phyloP scores from a whole-genome alignment of 2,329 filamentous ascomycete species.

The Monosporascus sp. region DNA sequence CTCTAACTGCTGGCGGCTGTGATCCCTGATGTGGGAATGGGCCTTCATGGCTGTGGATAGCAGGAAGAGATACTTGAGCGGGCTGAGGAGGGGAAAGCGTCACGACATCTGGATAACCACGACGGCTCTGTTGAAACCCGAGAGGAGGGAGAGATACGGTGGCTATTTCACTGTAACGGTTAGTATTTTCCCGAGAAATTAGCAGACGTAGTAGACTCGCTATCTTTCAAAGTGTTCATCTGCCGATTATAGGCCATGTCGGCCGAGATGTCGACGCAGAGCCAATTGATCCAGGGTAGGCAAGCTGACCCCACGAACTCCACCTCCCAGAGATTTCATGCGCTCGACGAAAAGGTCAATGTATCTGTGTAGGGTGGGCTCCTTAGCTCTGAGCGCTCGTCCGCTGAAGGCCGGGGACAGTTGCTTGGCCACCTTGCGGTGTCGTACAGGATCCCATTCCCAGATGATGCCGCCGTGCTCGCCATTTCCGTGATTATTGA shows the following conservation, averaged over 20 bases:
- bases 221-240: constrained; percentile 12
- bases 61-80: constrained; percentile 7
- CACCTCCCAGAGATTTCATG: constrained; percentile 8
- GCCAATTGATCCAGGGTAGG: constrained; percentile 15
- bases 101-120: constrained; percentile 8
- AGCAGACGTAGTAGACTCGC: constrained; percentile 1
- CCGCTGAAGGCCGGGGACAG: constrained; percentile 18
- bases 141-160: constrained; percentile 5
- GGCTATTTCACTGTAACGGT: constrained; percentile 1
- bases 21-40: constrained; percentile 7
- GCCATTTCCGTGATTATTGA: constrained; percentile 14
- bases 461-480: constrained; percentile 15
- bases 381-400: constrained; percentile 10
- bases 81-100: constrained; percentile 9
- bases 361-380: constrained; percentile 16
- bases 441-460: constrained; percentile 16
- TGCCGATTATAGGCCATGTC: constrained; percentile 18
- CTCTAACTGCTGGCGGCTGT: constrained; percentile 6
- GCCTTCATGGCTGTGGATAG: constrained; percentile 1
- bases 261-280: constrained; percentile 16
- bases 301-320: constrained; percentile 3
- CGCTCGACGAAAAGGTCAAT: constrained; percentile 15
- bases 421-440: constrained; percentile 14
- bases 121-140: constrained; percentile 3
- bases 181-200: neutral